Evolutionary conservation across 768 basidiomycete genomes (phyloP), one percentile per base, ranked within the genome.

Genomic region (Mycena haematopus): DNA sequence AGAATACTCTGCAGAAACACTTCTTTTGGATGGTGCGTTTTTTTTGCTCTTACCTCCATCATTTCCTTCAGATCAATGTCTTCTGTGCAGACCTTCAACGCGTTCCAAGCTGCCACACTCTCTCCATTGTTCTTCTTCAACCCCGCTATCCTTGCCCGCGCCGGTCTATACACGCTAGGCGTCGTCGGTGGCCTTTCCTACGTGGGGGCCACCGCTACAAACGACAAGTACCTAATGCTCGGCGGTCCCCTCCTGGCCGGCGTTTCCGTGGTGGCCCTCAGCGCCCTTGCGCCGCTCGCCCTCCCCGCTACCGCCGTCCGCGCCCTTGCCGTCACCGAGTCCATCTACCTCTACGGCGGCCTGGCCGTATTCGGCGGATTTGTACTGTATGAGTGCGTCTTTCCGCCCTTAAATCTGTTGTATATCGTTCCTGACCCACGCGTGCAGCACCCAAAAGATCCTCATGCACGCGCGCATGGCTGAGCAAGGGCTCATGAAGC

Each of bases 161-260:
- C 94, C 9, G 94, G 92, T 6, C 78, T 96, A 2, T 96, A 96
- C 76, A 95, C 94, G 0, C 83, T 87, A 38, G 93, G 93, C 27
- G 85, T 92, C 2, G 91, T 94, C n/a, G 93, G 92, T 6, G 86
- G 91, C 2, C 84, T 96, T 27, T 89, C 89, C 14, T 96, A 93
- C 72, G 83, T 96, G 24, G 94, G 94, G 22, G 93, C 93, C 5
- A 96, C 94, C 35, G 94, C 94, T 25, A 87, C 78, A 62, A 92
- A 86, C 69, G 93, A 95, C 75, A 89, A 87, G 72, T 96, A 91
- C 72, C 77, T 96, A 38, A 89, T 91, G 73, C 84, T 93, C 77
- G 94, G 93, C 33, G 93, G 92, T 10, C 93, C 93, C 5, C 86
- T 96, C 46, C 82, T 96, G 31, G 94, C 93, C 19, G 94, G 94